A percentile compares a stretch with the other conserved stretches of the same genome.
These are phyloP conservation scores for Coniochaeta sp. DNA, from an alignment of 2,329 filamentous ascomycete species.

Conservation along the genomic window DNA sequence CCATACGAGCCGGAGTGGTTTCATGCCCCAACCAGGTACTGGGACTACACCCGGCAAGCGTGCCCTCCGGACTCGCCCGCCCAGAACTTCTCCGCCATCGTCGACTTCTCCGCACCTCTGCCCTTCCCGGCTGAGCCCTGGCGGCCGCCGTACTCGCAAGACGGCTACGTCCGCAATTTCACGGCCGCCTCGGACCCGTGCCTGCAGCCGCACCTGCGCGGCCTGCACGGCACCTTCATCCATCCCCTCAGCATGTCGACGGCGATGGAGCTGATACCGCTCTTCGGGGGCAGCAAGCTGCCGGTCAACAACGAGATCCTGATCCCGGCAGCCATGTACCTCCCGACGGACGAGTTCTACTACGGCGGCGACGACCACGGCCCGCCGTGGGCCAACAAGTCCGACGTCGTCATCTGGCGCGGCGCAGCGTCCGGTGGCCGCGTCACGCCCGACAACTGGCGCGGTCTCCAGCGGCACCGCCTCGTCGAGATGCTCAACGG, in stretches of 20 bases:
- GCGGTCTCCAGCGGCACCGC: conserved; percentile 63
- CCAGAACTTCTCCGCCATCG: conserved; percentile 35
- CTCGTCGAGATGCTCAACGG: conserved; percentile 63
- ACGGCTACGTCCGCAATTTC: conserved; percentile 55
- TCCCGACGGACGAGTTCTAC: conserved; percentile 49
- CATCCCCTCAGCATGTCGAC: conserved; percentile 40
- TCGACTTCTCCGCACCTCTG: conserved; percentile 30
- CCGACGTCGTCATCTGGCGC: conserved; percentile 51
- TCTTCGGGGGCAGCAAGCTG: conserved; percentile 53
- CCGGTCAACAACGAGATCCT: conserved; percentile 54
- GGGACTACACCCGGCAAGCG: conserved; percentile 48
- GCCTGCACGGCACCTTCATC: conserved; percentile 45
- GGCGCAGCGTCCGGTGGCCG: conserved; percentile 57
- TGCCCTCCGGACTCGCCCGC: conserved; percentile 58
- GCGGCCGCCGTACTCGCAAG: conserved; percentile 39
- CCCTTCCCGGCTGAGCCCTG: conserved; percentile 37
- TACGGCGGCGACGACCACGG: conserved; percentile 45
- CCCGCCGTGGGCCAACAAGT: conserved; percentile 50
- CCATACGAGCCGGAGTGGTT: conserved; percentile 43
- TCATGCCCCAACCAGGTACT: conserved; percentile 38
- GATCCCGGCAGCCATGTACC: conserved; percentile 56
- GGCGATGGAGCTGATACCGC: conserved; percentile 43
- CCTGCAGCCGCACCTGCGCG: conserved; percentile 38
- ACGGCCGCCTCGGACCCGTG: conserved; percentile 47
- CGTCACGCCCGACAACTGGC: conserved; percentile 49